Base-by-base conservation (phyloP, 352 stramenopile species). In the Globisporangium irregulare region DNA sequence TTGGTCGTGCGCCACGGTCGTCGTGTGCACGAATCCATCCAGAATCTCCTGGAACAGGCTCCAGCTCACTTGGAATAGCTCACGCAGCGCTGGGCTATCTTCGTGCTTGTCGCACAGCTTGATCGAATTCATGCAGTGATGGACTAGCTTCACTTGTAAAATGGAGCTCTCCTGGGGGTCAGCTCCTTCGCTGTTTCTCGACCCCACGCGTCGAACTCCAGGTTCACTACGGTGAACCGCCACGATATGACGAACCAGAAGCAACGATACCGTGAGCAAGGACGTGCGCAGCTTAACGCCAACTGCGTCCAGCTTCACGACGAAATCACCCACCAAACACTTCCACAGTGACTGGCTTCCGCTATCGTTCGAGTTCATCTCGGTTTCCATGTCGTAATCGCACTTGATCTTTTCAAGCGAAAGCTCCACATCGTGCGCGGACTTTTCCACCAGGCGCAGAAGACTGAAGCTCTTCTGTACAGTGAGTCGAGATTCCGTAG, bases 11-110 rank as follows among this genome's bases (percentile, higher is more conserved):
- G 62, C 62, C 7, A 59, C 55, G 5, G 72, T 72, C n/a, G 74
- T 61, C 14, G 50, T 36, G 22, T 56, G 41, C 14, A 73, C 68
- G 61, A 87, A 88, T 18, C 76, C 80, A 38, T 89, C 79, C 0
- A 92, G 64, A 22, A 90, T 54, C 38, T 87, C 77, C 32, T 88
- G 77, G 4, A 90, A 76, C 38, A 92, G 58, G 54, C 78, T 80
- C 80, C 80, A 90, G 62, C 82, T 89, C n/a, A 90, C 71, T 59
- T 87, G 77, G 59, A 89, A 89, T 15, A 92, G 67, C 48, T 71
- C 32, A 66, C 68, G 58, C 10, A 61, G 69, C 38, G 25, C 27
- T 12, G 24, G 41, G 53, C 50, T 36, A n/a, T 71, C 22, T 60
- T 62, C n/a, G 29, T 63, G 73, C 10, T 66, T 43, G 29, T 90